Evolutionary conservation across 805 yeast genomes (phyloP), one percentile per base, ranked within the genome.

Genomic region (Hanseniaspora clermontiae): DNA sequence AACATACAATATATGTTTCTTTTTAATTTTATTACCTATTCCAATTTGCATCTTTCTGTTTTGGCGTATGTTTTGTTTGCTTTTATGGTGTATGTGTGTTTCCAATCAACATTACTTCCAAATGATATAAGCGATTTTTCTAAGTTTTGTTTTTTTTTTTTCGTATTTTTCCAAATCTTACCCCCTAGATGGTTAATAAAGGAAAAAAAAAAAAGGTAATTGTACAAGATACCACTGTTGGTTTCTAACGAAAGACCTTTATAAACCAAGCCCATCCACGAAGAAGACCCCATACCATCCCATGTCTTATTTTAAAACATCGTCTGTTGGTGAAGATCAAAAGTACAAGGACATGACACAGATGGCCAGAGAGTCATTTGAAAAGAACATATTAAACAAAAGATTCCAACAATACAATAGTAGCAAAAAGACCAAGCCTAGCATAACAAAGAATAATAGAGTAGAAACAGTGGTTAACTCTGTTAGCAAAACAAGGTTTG

Each of bases 351-450:
- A 52, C 14, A 52, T 52, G 50, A 46, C 56, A 11, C 50, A 52
- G 17, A 52, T 45, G 56, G 56, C 56, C 14, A 52, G 56, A 31
- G 43, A 46, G 10, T 52, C 56, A 7, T 52, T 52, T 39, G 48
- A 52, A 9, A 52, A 52, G 32, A 45, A 46, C 40, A 17, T 52
- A 8, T 14, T 52, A 3, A 42, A 52, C 11, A 52, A 52, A 11
- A 37, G 56, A 32, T 46, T 46, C 27, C 37, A n/a, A 4, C 49
- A 46, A 12, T 46, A 46, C 29, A 32, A 51, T n/a, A 20, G 43
- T 3, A 11, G 8, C 10, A 42, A 51, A 31, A 27, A 20, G 11
- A 34, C 32, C 12, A 51, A 32, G 24, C 31, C 12, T 24, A 43
- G 15, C 12, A 46, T 1, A 31, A n/a, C 36, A 31, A 46, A 19